phyloP scores from a whole-genome alignment of 2,329 filamentous ascomycete species.

The Ceratocystis huliohia region DNA sequence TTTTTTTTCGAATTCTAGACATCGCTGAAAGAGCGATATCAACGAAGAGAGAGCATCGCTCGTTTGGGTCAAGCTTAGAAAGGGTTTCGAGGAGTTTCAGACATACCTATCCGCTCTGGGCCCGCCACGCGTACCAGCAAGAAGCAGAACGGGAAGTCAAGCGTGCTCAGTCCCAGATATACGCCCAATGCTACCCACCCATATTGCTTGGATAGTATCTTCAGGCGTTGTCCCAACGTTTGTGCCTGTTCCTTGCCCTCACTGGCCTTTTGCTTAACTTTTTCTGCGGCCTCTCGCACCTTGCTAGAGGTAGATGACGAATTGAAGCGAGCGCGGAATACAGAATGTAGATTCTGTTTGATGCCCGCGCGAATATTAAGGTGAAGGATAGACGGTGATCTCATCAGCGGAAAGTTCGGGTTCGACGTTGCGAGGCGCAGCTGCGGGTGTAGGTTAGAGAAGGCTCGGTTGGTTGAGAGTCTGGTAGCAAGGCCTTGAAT shows the following conservation, averaged over 20 bases:
- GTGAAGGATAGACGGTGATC: neutral
- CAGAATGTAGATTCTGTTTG: neutral
- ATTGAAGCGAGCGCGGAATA: constrained; percentile 3
- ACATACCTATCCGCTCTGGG: constrained; percentile 65
- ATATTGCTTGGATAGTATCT: constrained; percentile 80
- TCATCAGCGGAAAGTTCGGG: neutral
- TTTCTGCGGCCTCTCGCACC: constrained; percentile 13
- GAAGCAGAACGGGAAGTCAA: constrained; percentile 95
- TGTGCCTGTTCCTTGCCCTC: constrained; percentile 17
- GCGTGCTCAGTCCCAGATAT: constrained; percentile 66
- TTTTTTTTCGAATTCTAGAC: neutral
- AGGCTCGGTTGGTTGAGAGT: neutral
- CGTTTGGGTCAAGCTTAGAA: neutral
- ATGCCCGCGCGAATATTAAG: neutral
- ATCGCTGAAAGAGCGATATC: neutral
- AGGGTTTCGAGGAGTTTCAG: neutral
- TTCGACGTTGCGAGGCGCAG: neutral
- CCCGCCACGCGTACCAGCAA: constrained; percentile 71
- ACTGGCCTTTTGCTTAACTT: constrained; percentile 17
- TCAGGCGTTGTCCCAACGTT: constrained; percentile 58
- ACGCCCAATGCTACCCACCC: constrained; percentile 90
- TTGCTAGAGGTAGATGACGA: constrained; percentile 11
- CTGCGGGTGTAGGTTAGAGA: neutral
- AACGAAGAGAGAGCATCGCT: neutral
- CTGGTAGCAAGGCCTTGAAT: neutral